Evolutionary conservation across 352 stramenopile species (phyloP).

Genomic region (Pythium pyrilobum): DNA sequence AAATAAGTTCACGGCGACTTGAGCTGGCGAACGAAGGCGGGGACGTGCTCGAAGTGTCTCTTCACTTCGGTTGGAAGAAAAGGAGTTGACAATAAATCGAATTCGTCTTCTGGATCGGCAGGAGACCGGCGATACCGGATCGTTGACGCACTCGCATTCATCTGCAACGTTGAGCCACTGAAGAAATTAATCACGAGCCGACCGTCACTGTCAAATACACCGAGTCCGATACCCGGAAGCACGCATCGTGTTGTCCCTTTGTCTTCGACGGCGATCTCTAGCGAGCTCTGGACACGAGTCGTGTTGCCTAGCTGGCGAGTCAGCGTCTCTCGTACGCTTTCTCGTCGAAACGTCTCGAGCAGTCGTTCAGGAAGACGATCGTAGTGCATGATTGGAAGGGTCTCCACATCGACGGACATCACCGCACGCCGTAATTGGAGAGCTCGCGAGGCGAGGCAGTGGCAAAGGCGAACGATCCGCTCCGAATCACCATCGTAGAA

Average conservation of each 20-base stretch:
- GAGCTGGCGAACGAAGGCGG: slow-evolving; percentile 17
- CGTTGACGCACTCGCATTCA: slow-evolving; percentile 39
- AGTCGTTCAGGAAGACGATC: slow-evolving; percentile 42
- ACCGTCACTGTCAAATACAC: slow-evolving; percentile 30
- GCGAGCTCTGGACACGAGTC: neutral
- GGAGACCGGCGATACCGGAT: slow-evolving; percentile 18
- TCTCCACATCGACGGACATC: slow-evolving; percentile 26
- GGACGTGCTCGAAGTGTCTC: slow-evolving; percentile 18
- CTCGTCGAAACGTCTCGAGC: slow-evolving; percentile 28
- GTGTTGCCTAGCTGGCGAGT: slow-evolving; percentile 3
- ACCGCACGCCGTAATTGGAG: slow-evolving; percentile 46
- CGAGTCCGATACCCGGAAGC: slow-evolving; percentile 40
- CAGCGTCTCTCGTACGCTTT: slow-evolving; percentile 12
- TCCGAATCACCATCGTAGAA: neutral
- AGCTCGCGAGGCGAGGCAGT: slow-evolving; percentile 42
- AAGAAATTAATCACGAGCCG: slow-evolving; percentile 41
- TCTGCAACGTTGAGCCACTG: slow-evolving; percentile 33
- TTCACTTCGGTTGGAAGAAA: slow-evolving; percentile 20
- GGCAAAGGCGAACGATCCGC: slow-evolving; percentile 39
- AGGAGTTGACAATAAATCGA: slow-evolving; percentile 7
- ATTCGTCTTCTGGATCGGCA: slow-evolving; percentile 8
- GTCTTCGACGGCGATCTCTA: neutral
- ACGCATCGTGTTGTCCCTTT: too few species aligned
- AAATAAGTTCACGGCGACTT: neutral
- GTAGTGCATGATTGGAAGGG: slow-evolving; percentile 48